Base-by-base conservation (phyloP, 1,284 basidiomycete species). In the Mycosarcoma mackinlayi region DNA sequence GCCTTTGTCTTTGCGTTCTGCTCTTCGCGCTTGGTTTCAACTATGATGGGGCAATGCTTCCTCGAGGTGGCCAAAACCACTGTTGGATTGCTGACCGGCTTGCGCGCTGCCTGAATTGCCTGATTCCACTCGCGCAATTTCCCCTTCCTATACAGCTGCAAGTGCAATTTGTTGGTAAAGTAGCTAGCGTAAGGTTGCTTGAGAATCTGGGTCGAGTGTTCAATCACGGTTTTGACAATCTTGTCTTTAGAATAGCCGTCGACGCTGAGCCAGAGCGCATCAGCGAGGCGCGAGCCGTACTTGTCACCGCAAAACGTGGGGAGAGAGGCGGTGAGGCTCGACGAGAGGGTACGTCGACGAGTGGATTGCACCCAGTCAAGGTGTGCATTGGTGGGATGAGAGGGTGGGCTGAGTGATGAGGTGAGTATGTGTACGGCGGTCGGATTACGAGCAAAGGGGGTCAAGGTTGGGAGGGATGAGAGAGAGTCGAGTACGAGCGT, bases 251-350 rank as follows among this genome's bases (percentile, higher is more conserved):
- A 35, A 14, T 49, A 82, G 3, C 69, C 72, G 49, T 81, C 80
- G 7, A 75, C 59, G 5, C 41, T 37, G 35, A 57, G 57, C 78
- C 79, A 82, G 1, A 76, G 37, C 2, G 68, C 49, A 28, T 81
- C 79, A 3, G 79, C 77, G 1, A 81, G 70, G 4, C 80, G 74
- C n/a, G 68, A 73, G 16, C 80, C 79, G 57, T 69, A 81, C 37
- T 75, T 76, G 52, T 78, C 80, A 14, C 75, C 73, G 19, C 72
- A 69, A 10, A 73, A 57, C 1, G 39, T 31, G 16, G 53, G 27
- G 0, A 82, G 60, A 9, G 48, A 7, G 6, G 59, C 54, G 1
- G 71, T 52, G 7, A 81, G 60, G 2, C 23, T 6, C 0, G 45
- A 18, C 1, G 66, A 38, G 3, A 80, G 61, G 6, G 59, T 59